A percentile compares a stretch with the other conserved stretches of the same genome.
Evolutionary conservation across 768 basidiomycete genomes (phyloP).

Genomic region (Pleurotus eryngii): DNA sequence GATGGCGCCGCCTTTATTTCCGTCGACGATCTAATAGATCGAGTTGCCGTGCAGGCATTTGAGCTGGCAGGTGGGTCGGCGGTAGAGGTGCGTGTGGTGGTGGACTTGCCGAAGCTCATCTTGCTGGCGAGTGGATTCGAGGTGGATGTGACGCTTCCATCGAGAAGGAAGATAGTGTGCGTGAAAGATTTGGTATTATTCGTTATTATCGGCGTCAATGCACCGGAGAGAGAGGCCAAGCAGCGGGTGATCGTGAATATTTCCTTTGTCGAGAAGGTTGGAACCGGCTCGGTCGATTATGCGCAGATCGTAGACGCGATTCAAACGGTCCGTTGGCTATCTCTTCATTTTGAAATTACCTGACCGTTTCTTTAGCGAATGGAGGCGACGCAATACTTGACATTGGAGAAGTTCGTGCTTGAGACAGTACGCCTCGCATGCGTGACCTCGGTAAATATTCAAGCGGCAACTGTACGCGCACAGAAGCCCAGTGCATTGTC

Average conservation of each 20-base stretch:
- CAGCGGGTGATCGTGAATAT: conserved; percentile 62
- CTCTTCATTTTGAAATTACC: not conserved
- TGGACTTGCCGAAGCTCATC: conserved; percentile 46
- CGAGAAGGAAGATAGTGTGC: conserved; percentile 23
- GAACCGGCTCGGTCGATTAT: conserved; percentile 33
- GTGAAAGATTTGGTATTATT: conserved; percentile 47
- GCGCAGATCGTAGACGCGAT: conserved; percentile 30
- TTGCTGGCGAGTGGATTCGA: conserved; percentile 44
- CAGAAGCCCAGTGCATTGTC: conserved; percentile 73
- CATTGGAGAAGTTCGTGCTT: conserved; percentile 57
- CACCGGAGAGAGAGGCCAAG: conserved; percentile 61
- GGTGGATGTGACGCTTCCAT: conserved; percentile 31
- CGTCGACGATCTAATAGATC: conserved; percentile 28
- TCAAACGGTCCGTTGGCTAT: conserved; percentile 22
- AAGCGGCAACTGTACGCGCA: conserved; percentile 47
- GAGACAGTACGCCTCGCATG: conserved; percentile 40
- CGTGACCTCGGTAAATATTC: conserved; percentile 26
- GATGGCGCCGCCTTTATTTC: conserved; percentile 21
- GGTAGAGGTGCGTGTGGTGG: conserved; percentile 37
- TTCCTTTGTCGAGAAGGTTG: conserved; percentile 30
- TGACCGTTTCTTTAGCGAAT: conserved; percentile 32
- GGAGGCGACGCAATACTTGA: conserved; percentile 48
- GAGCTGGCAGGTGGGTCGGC: conserved; percentile 32
- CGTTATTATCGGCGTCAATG: conserved; percentile 68
- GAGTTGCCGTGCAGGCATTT: conserved; percentile 35